These are phyloP conservation scores for Epichloe scottii DNA, from an alignment of 2,329 filamentous ascomycete genomes.

Conservation along the genomic window DNA sequence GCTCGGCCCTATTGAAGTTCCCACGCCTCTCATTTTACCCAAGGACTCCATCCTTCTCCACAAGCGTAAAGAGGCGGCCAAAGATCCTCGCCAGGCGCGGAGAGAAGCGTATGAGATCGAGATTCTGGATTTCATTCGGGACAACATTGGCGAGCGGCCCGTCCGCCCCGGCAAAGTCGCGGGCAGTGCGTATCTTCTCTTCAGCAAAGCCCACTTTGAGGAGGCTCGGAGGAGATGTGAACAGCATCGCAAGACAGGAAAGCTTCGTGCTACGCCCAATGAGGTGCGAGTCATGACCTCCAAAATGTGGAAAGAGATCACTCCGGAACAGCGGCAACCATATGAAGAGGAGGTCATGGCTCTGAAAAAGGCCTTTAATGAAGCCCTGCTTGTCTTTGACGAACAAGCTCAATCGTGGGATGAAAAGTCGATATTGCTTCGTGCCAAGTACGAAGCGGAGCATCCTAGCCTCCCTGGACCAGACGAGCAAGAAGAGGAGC, in stretches of 20 bases:
- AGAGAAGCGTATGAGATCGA: slow-evolving; percentile 44
- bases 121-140: slow-evolving; percentile 37
- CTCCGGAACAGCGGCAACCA: slow-evolving; percentile 57
- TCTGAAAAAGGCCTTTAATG: slow-evolving; percentile 54
- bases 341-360: slow-evolving; percentile 63
- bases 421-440: slow-evolving; percentile 42
- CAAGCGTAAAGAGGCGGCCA: slow-evolving; percentile 43
- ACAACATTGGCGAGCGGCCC: slow-evolving; percentile 61
- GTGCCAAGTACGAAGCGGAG: slow-evolving; percentile 37
- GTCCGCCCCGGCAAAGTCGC: slow-evolving; percentile 59
- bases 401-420: slow-evolving; percentile 61
- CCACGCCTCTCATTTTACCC: slow-evolving; percentile 59
- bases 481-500: slow-evolving; percentile 12
- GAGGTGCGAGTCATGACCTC: slow-evolving; percentile 79
- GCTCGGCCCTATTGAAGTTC: slow-evolving; percentile 68
- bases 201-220: slow-evolving; percentile 69
- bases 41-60: slow-evolving; percentile 38
- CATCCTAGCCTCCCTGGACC: slow-evolving; percentile 27
- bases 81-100: slow-evolving; percentile 38
- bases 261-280: slow-evolving; percentile 56
- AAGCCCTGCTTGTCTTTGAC: slow-evolving; percentile 46
- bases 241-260: slow-evolving; percentile 48
- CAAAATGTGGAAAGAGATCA: slow-evolving; percentile 77
- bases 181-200: slow-evolving; percentile 80
- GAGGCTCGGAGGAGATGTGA: slow-evolving; percentile 46